phyloP scores from a whole-genome alignment of 73 alveolate species.

The Paraurostyla sp. region DNA sequence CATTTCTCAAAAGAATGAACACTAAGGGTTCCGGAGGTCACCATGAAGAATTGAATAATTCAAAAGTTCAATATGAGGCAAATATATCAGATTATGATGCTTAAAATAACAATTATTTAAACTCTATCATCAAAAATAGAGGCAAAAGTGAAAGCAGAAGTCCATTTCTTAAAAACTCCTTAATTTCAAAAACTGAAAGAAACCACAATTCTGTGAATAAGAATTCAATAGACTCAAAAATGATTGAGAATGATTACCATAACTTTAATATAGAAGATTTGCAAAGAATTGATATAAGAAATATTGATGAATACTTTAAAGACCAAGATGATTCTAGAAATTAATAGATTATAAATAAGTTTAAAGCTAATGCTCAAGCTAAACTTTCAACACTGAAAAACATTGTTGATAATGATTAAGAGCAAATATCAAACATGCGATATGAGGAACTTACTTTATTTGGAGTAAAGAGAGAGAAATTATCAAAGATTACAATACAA shows the following conservation, averaged over 20 bases:
- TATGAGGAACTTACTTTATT: conserved; percentile 9
- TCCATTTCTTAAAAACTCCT: no score
- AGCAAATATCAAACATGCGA: neutral
- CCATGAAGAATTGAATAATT: neutral
- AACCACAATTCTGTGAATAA: neutral
- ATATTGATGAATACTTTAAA: conserved; percentile 7
- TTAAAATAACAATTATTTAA: no score
- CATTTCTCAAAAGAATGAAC: neutral
- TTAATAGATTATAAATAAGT: neutral
- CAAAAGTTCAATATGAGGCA: no score
- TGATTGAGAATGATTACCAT: neutral
- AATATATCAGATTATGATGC: no score
- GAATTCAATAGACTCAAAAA: neutral
- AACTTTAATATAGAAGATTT: neutral
- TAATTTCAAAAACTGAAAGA: neutral
- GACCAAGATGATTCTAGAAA: neutral
- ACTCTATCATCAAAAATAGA: no score
- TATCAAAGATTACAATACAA: neutral
- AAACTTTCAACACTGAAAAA: neutral
- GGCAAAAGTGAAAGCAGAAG: no score
- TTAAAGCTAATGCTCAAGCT: neutral
- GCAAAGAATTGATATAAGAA: neutral
- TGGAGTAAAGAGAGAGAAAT: neutral
- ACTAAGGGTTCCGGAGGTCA: neutral
- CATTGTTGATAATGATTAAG: neutral